Percentiles rank a stretch among this genome's conserved stretches.
Evolutionary conservation across 106 monocot genomes (phyloP).

Genomic region (Chionographis japonica): DNA sequence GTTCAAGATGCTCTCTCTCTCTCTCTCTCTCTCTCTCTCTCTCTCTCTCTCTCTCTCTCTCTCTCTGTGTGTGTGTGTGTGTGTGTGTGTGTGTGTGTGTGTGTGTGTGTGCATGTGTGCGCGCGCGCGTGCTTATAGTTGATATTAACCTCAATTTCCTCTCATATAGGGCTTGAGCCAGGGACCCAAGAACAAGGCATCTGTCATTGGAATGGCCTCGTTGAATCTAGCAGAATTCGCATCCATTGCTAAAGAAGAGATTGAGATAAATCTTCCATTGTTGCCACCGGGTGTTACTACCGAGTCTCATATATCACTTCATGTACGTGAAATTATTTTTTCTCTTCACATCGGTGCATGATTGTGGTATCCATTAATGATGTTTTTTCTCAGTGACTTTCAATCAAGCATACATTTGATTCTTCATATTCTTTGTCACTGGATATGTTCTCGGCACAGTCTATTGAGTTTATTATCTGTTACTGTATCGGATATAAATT

Average conservation of each 20-base stretch:
- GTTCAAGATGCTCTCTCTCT: no score
- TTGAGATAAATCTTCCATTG: slow-evolving; percentile 59
- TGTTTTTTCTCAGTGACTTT: no score
- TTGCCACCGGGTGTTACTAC: slow-evolving; percentile 16
- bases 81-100: no score
- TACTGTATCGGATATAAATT: not conserved
- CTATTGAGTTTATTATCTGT: not conserved
- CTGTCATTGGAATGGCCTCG: slow-evolving; percentile 60
- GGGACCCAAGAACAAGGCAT: slow-evolving; percentile 50
- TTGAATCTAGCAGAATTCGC: slow-evolving; percentile 81
- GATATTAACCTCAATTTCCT: slow-evolving; percentile 1
- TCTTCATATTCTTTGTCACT: no score
- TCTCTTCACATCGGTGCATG: not conserved
- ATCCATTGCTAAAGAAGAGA: slow-evolving; percentile 40
- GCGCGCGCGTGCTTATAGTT: not conserved
- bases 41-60: no score
- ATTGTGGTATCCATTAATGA: no score
- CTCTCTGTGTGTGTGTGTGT: not conserved
- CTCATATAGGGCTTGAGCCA: slow-evolving; percentile 35
- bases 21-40: no score
- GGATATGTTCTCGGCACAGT: no score
- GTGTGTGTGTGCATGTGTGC: not conserved
- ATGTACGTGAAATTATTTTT: slow-evolving; percentile 27
- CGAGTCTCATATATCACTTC: slow-evolving; percentile 41
- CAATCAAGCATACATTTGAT: no score